A percentile compares a stretch with the other conserved stretches of the same genome.
These are phyloP conservation scores for Aspergillus carbonarius DNA, from an alignment of 2,329 filamentous ascomycete genomes.

Conservation along the genomic window DNA sequence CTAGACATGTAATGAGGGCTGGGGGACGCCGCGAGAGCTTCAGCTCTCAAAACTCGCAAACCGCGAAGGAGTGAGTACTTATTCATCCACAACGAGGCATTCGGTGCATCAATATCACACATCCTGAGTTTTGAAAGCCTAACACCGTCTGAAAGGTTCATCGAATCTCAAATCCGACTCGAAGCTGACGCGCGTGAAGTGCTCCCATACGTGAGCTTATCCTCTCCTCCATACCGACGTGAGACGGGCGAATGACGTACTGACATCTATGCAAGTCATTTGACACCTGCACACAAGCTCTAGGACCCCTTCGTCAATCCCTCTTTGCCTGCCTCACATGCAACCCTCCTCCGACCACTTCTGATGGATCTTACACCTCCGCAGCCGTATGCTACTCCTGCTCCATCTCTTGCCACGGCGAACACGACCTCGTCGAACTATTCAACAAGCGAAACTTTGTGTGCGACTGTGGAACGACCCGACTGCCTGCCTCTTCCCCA, in stretches of 20 bases:
- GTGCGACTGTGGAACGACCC: slow-evolving; percentile 91
- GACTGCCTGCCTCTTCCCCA: slow-evolving; percentile 67
- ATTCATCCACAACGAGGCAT: neutral
- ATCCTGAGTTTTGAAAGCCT: neutral
- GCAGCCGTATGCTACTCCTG: slow-evolving; percentile 96
- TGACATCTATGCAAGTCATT: slow-evolving; percentile 66
- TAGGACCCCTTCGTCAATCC: slow-evolving; percentile 82
- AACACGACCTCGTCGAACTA: slow-evolving; percentile 91
- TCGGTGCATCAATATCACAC: neutral
- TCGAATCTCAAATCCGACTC: slow-evolving; percentile 82
- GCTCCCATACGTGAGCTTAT: slow-evolving; percentile 73
- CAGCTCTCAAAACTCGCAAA: slow-evolving; percentile 64
- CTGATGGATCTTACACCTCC: slow-evolving; percentile 63
- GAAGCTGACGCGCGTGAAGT: slow-evolving; percentile 95
- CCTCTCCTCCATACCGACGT: neutral
- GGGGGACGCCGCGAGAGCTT: slow-evolving; percentile 38
- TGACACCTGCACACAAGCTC: slow-evolving; percentile 85
- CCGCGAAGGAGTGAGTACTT: slow-evolving; percentile 63
- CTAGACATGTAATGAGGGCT: slow-evolving; percentile 12
- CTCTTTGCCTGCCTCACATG: slow-evolving; percentile 94
- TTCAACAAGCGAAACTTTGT: slow-evolving; percentile 95
- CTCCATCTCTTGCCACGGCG: slow-evolving; percentile 93
- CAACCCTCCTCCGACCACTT: slow-evolving; percentile 70
- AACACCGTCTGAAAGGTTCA: slow-evolving; percentile 61
- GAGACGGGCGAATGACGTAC: slow-evolving; percentile 1